phyloP scores from a whole-genome alignment of 176 grass and related monocot genomes.

The Metroxylon sagu region DNA sequence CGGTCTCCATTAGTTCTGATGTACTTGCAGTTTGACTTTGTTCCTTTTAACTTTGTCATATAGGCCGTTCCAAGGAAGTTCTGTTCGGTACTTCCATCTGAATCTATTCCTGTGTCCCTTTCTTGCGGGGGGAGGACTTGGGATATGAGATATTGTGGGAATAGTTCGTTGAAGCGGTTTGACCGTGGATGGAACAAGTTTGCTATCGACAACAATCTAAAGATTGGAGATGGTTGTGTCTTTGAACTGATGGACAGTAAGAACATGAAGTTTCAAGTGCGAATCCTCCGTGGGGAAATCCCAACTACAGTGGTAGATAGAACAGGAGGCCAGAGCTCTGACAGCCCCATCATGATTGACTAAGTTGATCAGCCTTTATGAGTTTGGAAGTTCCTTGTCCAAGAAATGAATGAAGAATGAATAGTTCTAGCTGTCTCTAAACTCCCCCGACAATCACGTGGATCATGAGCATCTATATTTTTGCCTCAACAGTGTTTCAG shows the following conservation, averaged over 20 bases:
- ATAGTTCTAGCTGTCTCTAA: too few relatives aligned
- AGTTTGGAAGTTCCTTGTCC: too few relatives aligned
- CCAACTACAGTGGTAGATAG: neutral
- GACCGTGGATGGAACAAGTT: conserved; percentile 30
- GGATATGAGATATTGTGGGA: conserved; percentile 31
- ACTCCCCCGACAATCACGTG: too few relatives aligned
- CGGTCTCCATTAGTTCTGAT: neutral
- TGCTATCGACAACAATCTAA: conserved; percentile 24
- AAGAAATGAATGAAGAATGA: too few relatives aligned
- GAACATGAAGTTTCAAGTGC: conserved; percentile 33
- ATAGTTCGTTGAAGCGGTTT: conserved; percentile 13
- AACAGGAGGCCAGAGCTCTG: conserved; percentile 24
- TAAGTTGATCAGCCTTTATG: neutral
- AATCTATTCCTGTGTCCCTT: conserved; percentile 3
- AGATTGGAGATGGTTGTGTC: conserved; percentile 34
- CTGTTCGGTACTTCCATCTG: conserved; percentile 18
- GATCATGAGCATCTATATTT: too few relatives aligned
- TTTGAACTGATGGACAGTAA: conserved; percentile 32
- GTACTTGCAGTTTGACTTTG: neutral
- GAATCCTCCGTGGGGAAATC: conserved; percentile 31
- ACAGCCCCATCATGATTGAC: conserved; percentile 40
- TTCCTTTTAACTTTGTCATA: neutral
- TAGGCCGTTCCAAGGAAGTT: conserved; percentile 32
- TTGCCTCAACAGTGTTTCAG: too few relatives aligned
- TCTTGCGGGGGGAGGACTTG: conserved; percentile 16